Percentiles rank a stretch among this genome's conserved stretches.
Conservation (phyloP, 164 flowering plant species). For the Sextonia rubra region DNA sequence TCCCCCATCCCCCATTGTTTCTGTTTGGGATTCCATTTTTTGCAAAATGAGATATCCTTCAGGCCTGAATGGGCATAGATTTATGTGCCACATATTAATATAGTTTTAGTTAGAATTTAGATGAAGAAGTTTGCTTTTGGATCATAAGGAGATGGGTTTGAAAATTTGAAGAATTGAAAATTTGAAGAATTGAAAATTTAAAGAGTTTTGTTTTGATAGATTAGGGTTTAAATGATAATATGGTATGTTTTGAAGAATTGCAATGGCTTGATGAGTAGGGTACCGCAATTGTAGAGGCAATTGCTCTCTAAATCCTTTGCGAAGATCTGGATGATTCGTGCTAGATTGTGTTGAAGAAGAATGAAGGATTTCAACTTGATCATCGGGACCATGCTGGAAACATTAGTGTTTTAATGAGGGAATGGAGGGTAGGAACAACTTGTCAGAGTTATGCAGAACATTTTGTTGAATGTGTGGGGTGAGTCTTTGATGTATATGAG, state of each 20-base stretch:
- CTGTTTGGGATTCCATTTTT: conserved; percentile 58
- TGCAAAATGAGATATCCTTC: conserved; percentile 82
- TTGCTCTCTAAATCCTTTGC: conserved; percentile 84
- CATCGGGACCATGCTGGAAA: conserved; percentile 43
- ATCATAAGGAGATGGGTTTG: conserved; percentile 5
- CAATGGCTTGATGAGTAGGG: conserved; percentile 97
- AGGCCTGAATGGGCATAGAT: conserved; percentile 96
- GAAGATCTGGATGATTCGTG: conserved; percentile 79
- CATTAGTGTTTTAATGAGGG: conserved; percentile 42
- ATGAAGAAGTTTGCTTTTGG: conserved; percentile 4
- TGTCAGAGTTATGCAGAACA: conserved; percentile 29
- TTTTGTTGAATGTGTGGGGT: conserved; percentile 43
- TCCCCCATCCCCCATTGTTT: conserved; percentile 11
- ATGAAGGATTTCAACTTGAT: conserved; percentile 29
- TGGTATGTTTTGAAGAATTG: conserved; percentile 75
- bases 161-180: conserved; percentile 13
- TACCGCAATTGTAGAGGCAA: conserved; percentile 95
- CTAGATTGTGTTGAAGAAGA: conserved; percentile 43
- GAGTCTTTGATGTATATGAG: conserved; percentile 43
- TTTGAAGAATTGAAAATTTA: conserved; percentile 20
- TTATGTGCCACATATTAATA: conserved; percentile 7
- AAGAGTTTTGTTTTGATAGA: conserved; percentile 8
- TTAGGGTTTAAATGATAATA: conserved; percentile 33
- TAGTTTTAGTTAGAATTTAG: conserved; percentile 5
- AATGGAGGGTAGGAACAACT: conserved; percentile 33